Evolutionary conservation across 1,139 yeast genomes (phyloP), one percentile per base, ranked within the genome.

Genomic region (Geotrichum cucujoidarum): DNA sequence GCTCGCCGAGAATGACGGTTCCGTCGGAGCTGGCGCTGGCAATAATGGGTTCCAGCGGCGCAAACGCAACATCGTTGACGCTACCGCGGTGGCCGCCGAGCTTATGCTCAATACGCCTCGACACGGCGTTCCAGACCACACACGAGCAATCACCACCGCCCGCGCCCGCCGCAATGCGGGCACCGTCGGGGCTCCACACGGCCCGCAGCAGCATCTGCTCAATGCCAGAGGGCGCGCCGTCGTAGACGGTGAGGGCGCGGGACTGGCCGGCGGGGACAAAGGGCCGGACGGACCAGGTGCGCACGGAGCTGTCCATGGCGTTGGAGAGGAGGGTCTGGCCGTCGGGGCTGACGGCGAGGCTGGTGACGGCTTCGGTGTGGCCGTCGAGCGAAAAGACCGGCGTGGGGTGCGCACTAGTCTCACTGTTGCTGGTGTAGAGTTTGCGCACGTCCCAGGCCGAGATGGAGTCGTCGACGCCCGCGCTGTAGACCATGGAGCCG

Each of bases 401-500:
- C 11, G 38, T 18, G 6, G 38, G 34, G 20, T 18, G 20, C 8
- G 6, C 21, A 2, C 7, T 11, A 11, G 22, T 14, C 20, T 18
- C 35, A 81, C 64, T 30, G 17, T 14, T 29, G 45, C n/a, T 21
- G 20, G 20, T 16, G 21, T 39, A 25, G 11, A 43, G 35, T 11
- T 43, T 52, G 2, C 67, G 53, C 13, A 75, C 49, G 57, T 84
- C 92, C 65, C 73, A 80, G 1, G 80, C 82, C 43, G 67, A 62
- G 0, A 86, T 72, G 0, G 71, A 65, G 1, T 88, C 83, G 52
- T 85, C 92, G 2, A 86, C 76, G 0, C 95, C 95, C 0, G 82
- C 71, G 3, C 78, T 69, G 55, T 72, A 85, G 2, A 83, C 56
- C 6, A 66, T 65, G 10, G 66, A 59, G 1, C 76, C 81, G 30